A percentile compares a stretch with the other conserved stretches of the same genome.
Conservation (phyloP, 2,329 filamentous ascomycete species). For the Coniochaeta sp. region DNA sequence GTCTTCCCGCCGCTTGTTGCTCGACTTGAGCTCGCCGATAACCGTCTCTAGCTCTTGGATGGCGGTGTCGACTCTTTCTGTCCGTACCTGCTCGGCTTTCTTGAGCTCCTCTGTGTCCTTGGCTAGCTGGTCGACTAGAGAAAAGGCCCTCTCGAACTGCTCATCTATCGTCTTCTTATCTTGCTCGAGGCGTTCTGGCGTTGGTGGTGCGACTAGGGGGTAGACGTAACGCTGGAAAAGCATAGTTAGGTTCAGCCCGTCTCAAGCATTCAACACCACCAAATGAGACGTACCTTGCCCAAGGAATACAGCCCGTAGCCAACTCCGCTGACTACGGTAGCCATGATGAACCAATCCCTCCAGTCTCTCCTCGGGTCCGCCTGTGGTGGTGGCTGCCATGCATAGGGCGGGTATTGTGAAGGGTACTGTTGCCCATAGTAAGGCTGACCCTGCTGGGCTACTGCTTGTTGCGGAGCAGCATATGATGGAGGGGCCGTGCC, state of each 20-base stretch:
- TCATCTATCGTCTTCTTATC: constrained; percentile 92
- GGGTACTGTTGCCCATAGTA: constrained; percentile 40
- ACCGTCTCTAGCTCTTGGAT: constrained; percentile 80
- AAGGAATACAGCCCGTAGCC: constrained; percentile 84
- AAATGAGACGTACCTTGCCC: constrained; percentile 59
- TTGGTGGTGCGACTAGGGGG: constrained; percentile 87
- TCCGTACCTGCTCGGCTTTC: constrained; percentile 75
- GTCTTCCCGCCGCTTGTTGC: constrained; percentile 75
- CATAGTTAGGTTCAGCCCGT: not conserved
- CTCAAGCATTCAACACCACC: not conserved
- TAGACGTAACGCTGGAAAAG: constrained; percentile 70
- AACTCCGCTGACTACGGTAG: constrained; percentile 84
- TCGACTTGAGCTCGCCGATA: constrained; percentile 72
- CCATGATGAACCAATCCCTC: constrained; percentile 99
- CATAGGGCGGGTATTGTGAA: constrained; percentile 39
- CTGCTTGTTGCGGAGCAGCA: constrained; percentile 27
- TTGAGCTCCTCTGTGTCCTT: constrained; percentile 88
- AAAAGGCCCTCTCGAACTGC: constrained; percentile 87
- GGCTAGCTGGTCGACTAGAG: constrained; percentile 82
- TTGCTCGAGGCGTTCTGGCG: constrained; percentile 85
- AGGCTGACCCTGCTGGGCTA: constrained; percentile 29
- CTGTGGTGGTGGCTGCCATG: constrained; percentile 50
- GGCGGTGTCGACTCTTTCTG: constrained; percentile 73
- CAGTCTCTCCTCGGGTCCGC: constrained; percentile 76
- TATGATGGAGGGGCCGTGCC: constrained; percentile 31